Evolutionary conservation across 139 green algal genomes (phyloP).

Genomic region (Yamagishiella unicocca): DNA sequence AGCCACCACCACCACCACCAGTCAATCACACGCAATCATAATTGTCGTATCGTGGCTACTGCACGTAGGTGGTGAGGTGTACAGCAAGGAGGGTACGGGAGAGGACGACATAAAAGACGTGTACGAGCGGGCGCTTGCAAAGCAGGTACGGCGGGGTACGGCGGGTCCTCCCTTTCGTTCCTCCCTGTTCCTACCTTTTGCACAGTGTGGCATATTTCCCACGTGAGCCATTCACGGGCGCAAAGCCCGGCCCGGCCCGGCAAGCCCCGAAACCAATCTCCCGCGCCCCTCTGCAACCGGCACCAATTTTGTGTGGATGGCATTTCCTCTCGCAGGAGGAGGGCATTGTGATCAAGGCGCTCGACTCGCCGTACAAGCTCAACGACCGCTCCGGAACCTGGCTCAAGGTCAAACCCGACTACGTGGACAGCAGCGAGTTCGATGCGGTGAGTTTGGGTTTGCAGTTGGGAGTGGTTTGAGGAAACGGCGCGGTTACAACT

Average conservation of each 20-base stretch:
- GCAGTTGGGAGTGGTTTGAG: too few relatives aligned
- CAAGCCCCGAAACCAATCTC: too few relatives aligned
- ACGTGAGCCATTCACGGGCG: too few relatives aligned
- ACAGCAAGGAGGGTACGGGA: conserved; percentile 21
- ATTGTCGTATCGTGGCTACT: too few relatives aligned
- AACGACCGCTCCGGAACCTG: conserved; percentile 78
- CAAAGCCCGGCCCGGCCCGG: too few relatives aligned
- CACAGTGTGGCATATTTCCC: too few relatives aligned
- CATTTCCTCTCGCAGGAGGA: conserved; percentile 84
- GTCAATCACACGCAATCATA: too few relatives aligned
- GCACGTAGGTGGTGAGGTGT: conserved; percentile 16
- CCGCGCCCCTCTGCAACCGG: too few relatives aligned
- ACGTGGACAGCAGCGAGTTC: conserved; percentile 77
- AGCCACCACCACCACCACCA: too few relatives aligned
- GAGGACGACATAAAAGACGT: conserved; percentile 64
- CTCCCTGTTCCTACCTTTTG: too few relatives aligned
- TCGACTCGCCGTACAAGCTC: conserved; percentile 77
- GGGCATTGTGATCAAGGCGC: conserved; percentile 88
- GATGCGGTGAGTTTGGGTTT: conserved; percentile 64
- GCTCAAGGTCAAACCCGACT: conserved; percentile 87
- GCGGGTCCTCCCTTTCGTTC: too few relatives aligned
- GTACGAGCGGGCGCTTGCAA: conserved; percentile 57
- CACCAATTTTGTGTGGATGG: background rate
- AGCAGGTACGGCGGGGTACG: conserved; percentile 36
- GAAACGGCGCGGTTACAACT: too few relatives aligned